Conservation (phyloP, 2,329 filamentous ascomycete species). For the Capronia coronata region DNA sequence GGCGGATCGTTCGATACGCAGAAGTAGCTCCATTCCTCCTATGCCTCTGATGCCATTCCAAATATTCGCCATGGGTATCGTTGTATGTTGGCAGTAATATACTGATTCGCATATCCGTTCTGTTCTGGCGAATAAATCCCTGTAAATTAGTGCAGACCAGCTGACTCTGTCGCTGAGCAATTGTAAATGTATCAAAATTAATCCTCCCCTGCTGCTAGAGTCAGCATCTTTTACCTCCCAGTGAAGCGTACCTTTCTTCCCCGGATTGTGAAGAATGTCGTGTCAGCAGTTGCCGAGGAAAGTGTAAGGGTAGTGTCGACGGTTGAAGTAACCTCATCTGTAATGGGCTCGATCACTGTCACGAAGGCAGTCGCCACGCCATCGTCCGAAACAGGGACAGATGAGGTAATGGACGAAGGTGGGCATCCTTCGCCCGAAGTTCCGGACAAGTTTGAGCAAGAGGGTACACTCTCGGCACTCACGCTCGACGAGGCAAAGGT, state of each 20-base stretch:
- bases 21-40: neutral
- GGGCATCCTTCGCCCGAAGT: slow-evolving; percentile 9
- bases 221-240: slow-evolving; percentile 4
- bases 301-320: slow-evolving; percentile 7
- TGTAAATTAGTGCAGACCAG: slow-evolving; percentile 8
- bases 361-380: slow-evolving; percentile 9
- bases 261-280: slow-evolving; percentile 19
- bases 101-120: neutral
- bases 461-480: neutral
- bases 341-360: slow-evolving; percentile 8
- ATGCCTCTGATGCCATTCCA: neutral
- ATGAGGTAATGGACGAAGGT: neutral
- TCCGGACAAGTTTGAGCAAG: slow-evolving; percentile 7
- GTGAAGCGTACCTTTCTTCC: slow-evolving; percentile 17
- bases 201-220: slow-evolving; percentile 5
- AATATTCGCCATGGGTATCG: neutral
- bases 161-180: neutral
- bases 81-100: neutral
- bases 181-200: neutral
- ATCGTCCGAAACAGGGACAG: neutral
- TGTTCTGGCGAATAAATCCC: neutral
- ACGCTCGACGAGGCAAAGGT: slow-evolving; percentile 4
- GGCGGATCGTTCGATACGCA: neutral
- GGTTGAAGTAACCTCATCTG: slow-evolving; percentile 7
- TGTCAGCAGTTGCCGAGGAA: slow-evolving; percentile 4